Evolutionary conservation across 129 eudicot genomes (phyloP).

Genomic region (Helichrysum umbraculigerum): DNA sequence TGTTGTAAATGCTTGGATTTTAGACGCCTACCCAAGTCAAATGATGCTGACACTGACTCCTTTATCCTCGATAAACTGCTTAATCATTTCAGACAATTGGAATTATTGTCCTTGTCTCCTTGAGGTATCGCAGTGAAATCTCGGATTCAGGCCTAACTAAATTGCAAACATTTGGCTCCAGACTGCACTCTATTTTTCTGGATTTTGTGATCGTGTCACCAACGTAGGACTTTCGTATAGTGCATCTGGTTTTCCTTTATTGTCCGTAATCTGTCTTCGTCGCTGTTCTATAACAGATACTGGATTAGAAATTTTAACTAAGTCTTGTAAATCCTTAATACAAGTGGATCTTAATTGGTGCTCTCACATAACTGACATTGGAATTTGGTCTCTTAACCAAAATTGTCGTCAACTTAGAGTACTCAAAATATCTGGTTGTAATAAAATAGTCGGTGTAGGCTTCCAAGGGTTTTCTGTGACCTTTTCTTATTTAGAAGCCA

Average conservation of each 20-base stretch:
- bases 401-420: constrained; percentile 33
- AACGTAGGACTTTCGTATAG: no score
- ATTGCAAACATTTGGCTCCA: no score
- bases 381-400: constrained; percentile 41
- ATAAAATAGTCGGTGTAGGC: neutral
- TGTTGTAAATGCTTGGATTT: no score
- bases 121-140: no score
- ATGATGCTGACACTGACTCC: no score
- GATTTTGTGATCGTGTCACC: no score
- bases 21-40: no score
- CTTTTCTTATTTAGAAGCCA: constrained; percentile 62
- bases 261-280: no score
- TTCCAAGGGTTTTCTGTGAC: constrained; percentile 20
- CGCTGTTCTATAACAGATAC: no score
- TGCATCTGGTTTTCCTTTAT: no score
- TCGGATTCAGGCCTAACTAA: no score
- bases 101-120: constrained; percentile 44
- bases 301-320: constrained; percentile 50
- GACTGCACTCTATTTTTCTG: no score
- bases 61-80: constrained; percentile 39
- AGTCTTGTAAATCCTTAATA: constrained; percentile 40
- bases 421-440: neutral
- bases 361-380: constrained; percentile 43
- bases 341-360: constrained; percentile 56
- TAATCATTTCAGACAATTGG: constrained; percentile 44